Evolutionary conservation across 2,329 filamentous ascomycete species (phyloP).

Genomic region (Uncinocarpus reesii): DNA sequence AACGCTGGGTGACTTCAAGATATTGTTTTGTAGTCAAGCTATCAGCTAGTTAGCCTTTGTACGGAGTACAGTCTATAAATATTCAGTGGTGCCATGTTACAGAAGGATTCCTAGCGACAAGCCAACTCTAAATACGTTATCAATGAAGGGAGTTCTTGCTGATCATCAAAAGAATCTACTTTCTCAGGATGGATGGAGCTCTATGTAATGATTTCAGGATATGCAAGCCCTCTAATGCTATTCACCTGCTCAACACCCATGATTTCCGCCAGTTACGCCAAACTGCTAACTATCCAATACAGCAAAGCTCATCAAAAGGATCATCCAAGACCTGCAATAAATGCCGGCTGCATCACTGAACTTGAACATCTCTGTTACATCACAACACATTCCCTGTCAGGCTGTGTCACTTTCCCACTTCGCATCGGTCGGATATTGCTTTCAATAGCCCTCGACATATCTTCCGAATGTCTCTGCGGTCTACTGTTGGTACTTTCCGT

Average conservation of each 20-base stretch:
- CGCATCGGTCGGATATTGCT: background rate
- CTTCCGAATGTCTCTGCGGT: constrained; percentile 2
- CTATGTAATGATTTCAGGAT: no score
- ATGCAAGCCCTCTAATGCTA: background rate
- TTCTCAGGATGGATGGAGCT: no score
- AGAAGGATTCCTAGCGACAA: no score
- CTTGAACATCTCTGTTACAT: constrained; percentile 6
- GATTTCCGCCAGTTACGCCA: no score
- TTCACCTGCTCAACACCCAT: no score
- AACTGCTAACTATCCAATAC: background rate
- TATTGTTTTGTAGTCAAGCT: no score
- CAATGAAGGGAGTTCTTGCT: no score
- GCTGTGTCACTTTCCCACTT: background rate
- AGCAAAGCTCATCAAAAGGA: background rate
- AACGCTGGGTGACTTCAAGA: no score
- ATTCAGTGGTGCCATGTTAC: no score
- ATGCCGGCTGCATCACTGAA: constrained; percentile 1
- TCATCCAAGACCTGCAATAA: background rate
- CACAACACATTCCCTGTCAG: constrained; percentile 11
- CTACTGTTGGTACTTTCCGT: background rate
- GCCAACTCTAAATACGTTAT: no score
- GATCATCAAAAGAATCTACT: no score
- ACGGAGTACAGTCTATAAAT: background rate
- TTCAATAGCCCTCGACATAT: background rate
- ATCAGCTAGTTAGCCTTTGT: background rate